Conservation (phyloP, 2,329 filamentous ascomycete species). For the Stylonectria norvegica region DNA sequence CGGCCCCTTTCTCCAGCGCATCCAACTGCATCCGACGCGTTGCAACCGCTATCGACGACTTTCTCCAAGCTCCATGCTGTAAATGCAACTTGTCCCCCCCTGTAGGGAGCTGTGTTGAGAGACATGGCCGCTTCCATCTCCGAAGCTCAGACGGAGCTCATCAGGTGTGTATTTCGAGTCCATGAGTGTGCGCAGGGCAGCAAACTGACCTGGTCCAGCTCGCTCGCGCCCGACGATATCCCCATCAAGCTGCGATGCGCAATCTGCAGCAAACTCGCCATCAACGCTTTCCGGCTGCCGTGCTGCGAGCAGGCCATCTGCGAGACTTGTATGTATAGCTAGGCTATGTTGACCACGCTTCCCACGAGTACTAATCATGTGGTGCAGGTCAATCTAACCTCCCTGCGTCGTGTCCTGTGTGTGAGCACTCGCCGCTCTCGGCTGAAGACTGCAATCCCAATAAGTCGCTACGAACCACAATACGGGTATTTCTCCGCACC, state of each 20-base stretch:
- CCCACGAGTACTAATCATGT: slow-evolving; percentile 12
- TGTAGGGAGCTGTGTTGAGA: slow-evolving; percentile 16
- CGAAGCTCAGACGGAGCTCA: slow-evolving; percentile 56
- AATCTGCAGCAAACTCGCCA: slow-evolving; percentile 83
- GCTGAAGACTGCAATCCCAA: slow-evolving; percentile 83
- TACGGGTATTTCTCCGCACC: slow-evolving; percentile 85
- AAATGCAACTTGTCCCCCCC: slow-evolving; percentile 19
- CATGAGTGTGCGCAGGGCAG: not conserved
- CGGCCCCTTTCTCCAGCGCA: slow-evolving; percentile 1
- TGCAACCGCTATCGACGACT: not conserved
- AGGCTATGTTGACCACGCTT: not conserved
- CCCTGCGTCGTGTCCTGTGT: slow-evolving; percentile 81
- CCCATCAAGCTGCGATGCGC: slow-evolving; percentile 96
- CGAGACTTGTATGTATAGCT: slow-evolving; percentile 64
- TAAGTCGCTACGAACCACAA: slow-evolving; percentile 86
- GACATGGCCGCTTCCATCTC: slow-evolving; percentile 39
- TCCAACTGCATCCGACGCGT: too few species aligned
- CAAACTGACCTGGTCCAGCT: slow-evolving; percentile 47
- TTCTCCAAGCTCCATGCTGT: slow-evolving; percentile 7
- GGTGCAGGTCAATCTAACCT: slow-evolving; percentile 68
- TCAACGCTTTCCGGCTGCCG: slow-evolving; percentile 86
- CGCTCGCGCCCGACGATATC: slow-evolving; percentile 76
- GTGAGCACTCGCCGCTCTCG: slow-evolving; percentile 85
- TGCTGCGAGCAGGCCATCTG: slow-evolving; percentile 97
- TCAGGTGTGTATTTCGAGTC: slow-evolving; percentile 42